These are phyloP conservation scores for Hortaea werneckii DNA, from an alignment of 2,329 filamentous ascomycete species.

Conservation along the genomic window DNA sequence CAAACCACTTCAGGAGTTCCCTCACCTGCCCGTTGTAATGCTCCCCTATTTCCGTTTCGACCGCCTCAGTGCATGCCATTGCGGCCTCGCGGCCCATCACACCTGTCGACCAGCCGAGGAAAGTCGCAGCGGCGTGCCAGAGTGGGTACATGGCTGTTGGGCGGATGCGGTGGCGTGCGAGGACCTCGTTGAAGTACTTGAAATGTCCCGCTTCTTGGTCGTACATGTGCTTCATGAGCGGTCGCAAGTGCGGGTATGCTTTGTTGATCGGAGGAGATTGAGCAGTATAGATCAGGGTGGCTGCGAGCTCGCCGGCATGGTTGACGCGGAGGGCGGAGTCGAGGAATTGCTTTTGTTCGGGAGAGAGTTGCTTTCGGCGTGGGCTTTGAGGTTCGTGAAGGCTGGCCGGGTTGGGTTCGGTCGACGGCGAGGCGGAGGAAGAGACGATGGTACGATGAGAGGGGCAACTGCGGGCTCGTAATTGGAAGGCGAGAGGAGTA, in stretches of 20 bases:
- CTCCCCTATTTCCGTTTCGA: conserved; percentile 93
- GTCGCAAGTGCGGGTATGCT: conserved; percentile 75
- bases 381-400: conserved; percentile 9
- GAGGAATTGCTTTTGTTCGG: conserved; percentile 61
- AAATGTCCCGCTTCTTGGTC: conserved; percentile 89
- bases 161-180: conserved; percentile 78
- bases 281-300: conserved; percentile 83
- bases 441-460: conserved; percentile 11
- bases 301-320: conserved; percentile 94
- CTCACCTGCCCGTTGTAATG: conserved; percentile 94
- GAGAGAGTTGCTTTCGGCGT: conserved; percentile 12
- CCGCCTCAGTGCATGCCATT: conserved; percentile 97
- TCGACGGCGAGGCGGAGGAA: conserved; percentile 7
- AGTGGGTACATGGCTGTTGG: conserved; percentile 88
- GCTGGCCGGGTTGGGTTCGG: conserved; percentile 11
- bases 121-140: conserved; percentile 71
- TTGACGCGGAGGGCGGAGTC: conserved; percentile 83
- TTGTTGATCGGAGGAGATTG: conserved; percentile 74
- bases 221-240: conserved; percentile 96
- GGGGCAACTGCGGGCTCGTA: conserved; percentile 12
- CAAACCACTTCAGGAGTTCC: conserved; percentile 68
- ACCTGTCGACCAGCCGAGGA: conserved; percentile 81
- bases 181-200: conserved; percentile 68
- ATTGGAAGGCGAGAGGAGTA: conserved; percentile 21
- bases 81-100: conserved; percentile 84